These are phyloP conservation scores for Sporobolomyces phaffii DNA, from an alignment of 768 basidiomycete genomes.

Conservation along the genomic window DNA sequence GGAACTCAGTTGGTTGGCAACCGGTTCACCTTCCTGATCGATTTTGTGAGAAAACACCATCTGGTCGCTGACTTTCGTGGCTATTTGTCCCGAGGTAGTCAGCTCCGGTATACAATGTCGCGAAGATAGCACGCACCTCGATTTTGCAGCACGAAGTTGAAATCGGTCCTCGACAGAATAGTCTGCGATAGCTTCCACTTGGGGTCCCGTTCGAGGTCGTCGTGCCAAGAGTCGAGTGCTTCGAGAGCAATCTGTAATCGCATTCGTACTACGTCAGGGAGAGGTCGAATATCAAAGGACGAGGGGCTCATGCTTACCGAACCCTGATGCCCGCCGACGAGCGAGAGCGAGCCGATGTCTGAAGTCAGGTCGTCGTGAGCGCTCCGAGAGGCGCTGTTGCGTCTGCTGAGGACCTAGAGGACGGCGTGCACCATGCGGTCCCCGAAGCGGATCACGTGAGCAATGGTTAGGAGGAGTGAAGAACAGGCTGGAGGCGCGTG, in stretches of 20 bases:
- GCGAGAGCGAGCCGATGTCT: not conserved
- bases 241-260: conserved; percentile 6
- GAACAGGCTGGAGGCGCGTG: not conserved
- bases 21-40: conserved; percentile 4
- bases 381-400: not conserved
- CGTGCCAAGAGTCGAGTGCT: conserved; percentile 21
- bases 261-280: not conserved
- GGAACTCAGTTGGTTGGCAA: conserved; percentile 23
- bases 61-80: conserved; percentile 16
- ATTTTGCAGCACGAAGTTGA: conserved; percentile 10
- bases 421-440: no score
- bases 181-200: conserved; percentile 17
- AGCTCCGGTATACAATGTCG: not conserved
- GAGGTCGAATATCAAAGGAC: no score
- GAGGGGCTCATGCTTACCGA: not conserved
- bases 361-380: not conserved
- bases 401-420: no score
- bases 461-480: no score
- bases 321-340: not conserved
- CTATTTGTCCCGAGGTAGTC: not conserved
- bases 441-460: no score
- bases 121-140: not conserved
- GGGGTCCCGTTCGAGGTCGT: conserved; percentile 16
- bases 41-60: conserved; percentile 26
- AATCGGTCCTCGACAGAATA: conserved; percentile 1